phyloP scores from a whole-genome alignment of 1,284 basidiomycete genomes.

The Tilletia walkeri region DNA sequence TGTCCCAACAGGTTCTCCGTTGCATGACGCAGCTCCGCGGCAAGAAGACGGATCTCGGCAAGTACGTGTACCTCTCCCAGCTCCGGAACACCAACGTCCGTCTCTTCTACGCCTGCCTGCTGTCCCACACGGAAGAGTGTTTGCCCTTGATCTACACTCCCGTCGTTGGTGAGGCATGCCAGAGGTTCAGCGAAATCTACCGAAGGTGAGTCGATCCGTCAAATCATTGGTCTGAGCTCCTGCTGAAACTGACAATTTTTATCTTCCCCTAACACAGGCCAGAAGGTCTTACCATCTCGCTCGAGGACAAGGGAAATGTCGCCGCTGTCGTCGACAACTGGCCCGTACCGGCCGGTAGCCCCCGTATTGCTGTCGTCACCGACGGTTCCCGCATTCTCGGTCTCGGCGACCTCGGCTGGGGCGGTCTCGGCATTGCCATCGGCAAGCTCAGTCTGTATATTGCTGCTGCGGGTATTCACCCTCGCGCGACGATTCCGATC shows the following conservation, averaged over 20 bases:
- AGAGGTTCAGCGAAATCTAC: constrained; percentile 48
- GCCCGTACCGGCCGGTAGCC: constrained; percentile 62
- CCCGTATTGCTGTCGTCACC: constrained; percentile 57
- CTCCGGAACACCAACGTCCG: constrained; percentile 70
- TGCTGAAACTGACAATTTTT: background rate
- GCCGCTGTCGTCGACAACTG: constrained; percentile 71
- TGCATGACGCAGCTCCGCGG: constrained; percentile 70
- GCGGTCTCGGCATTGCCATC: constrained; percentile 81
- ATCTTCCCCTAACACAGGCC: constrained; percentile 61
- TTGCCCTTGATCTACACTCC: constrained; percentile 80
- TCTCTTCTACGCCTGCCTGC: constrained; percentile 66
- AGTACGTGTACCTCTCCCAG: constrained; percentile 75
- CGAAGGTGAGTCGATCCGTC: constrained; percentile 61
- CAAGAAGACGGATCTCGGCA: constrained; percentile 70
- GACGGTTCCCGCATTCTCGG: constrained; percentile 92
- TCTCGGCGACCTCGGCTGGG: constrained; percentile 74
- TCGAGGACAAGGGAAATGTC: constrained; percentile 73
- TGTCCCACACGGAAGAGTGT: constrained; percentile 64
- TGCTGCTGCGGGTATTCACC: constrained; percentile 83
- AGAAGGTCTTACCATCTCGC: constrained; percentile 60
- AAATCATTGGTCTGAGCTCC: background rate
- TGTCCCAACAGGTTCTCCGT: constrained; percentile 65
- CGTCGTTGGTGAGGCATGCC: constrained; percentile 83
- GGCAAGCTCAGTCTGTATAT: constrained; percentile 90
- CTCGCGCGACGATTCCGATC: constrained; percentile 80